Evolutionary conservation across 1,139 yeast genomes (phyloP).

Genomic region (Petasospora rhodanensis): DNA sequence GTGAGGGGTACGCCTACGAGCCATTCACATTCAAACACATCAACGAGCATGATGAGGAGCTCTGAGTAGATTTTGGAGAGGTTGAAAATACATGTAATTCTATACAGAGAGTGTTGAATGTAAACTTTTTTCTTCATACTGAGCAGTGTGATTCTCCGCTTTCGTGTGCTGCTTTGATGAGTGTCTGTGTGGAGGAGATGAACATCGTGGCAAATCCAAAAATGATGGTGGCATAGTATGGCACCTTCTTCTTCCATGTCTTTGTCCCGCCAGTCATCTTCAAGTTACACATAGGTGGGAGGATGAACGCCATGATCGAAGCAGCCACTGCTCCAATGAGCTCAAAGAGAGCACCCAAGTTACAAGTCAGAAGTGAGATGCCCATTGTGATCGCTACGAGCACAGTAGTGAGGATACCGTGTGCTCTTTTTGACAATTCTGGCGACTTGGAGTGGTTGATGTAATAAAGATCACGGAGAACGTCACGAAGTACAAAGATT

Average conservation of each 20-base stretch:
- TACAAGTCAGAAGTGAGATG: slow-evolving; percentile 77
- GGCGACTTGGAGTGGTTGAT: slow-evolving; percentile 25
- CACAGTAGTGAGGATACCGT: slow-evolving; percentile 61
- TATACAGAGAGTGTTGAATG: background rate
- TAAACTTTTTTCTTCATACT: slow-evolving; percentile 11
- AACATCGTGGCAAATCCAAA: slow-evolving; percentile 80
- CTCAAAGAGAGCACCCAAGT: slow-evolving; percentile 83
- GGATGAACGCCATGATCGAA: slow-evolving; percentile 83
- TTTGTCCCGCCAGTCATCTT: slow-evolving; percentile 56
- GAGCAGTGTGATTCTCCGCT: slow-evolving; percentile 40
- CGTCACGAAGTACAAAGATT: slow-evolving; percentile 85
- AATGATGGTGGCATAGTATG: slow-evolving; percentile 55
- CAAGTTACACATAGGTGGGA: slow-evolving; percentile 82
- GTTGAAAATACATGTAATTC: no score
- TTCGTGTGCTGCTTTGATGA: slow-evolving; percentile 42
- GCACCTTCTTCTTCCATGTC: slow-evolving; percentile 39
- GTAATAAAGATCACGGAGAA: slow-evolving; percentile 59
- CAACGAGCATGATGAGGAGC: slow-evolving; percentile 10
- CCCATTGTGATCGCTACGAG: slow-evolving; percentile 69
- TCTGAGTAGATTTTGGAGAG: no score
- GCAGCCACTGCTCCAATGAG: slow-evolving; percentile 93
- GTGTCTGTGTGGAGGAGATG: slow-evolving; percentile 71
- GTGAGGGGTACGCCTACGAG: slow-evolving; percentile 69
- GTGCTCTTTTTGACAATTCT: slow-evolving; percentile 45
- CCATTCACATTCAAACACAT: slow-evolving; percentile 53